Base-by-base conservation (phyloP, 2,329 filamentous ascomycete species). In the Neofusicoccum kwambonambiense region DNA sequence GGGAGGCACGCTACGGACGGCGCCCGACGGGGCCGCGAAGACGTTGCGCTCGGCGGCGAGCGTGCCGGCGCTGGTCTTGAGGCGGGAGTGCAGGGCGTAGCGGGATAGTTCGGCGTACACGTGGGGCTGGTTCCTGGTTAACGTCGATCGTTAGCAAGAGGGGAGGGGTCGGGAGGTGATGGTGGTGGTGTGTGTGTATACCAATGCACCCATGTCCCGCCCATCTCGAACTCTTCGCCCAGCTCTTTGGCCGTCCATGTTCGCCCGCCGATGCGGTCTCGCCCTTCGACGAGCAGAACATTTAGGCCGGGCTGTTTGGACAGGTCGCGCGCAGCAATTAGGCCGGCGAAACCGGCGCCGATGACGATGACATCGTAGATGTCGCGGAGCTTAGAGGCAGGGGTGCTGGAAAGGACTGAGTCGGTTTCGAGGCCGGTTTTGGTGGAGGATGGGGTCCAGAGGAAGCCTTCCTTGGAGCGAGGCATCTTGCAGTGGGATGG, bases 151-250 rank as follows among this genome's bases (percentile, higher is more conserved):
- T 19, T 13, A 58, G 27, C 22, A 4, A 0, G 8, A 8, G 45
- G 37, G n/a, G 15, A 5, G 35, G 19, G n/a, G 4, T 8, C 27
- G 12, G 17, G 1, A 42, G 15, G 11, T 27, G 34, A 3, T n/a
- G 7, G 9, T 22, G 6, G 34, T 17, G 37, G 17, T 17, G n/a
- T 22, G 22, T 22, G 22, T 22, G 3, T 3, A 2, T 60, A 58
- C 80, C 80, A 82, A 62, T 79, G 78, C 0, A 84, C 75, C 81
- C 81, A 84, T 0, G 81, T 82, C 0, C 82, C 82, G 0, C 82
- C 82, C 77, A 84, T 79, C 58, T 84, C 82, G 56, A 77, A 82
- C 0, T 76, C 75, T 13, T 82, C 79, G 0, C 79, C 80, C 0
- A 72, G 74, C 7, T 81, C 79, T 37, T 81, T 77, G 15, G 79